A percentile compares a stretch with the other conserved stretches of the same genome.
These are phyloP conservation scores for Penicillium dipodomyicola DNA, from an alignment of 495 filamentous ascomycete genomes.

Conservation along the genomic window DNA sequence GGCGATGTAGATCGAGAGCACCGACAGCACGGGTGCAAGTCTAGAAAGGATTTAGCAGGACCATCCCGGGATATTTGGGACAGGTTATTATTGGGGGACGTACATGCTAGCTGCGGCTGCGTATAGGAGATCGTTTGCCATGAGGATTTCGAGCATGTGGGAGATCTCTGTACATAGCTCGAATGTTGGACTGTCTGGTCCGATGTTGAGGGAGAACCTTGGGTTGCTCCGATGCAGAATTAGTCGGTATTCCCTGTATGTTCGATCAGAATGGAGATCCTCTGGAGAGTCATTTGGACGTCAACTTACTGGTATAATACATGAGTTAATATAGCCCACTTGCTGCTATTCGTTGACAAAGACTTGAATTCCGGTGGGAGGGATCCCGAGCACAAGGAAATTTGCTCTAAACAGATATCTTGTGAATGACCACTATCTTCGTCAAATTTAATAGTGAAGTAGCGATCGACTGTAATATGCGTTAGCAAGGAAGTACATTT, in stretches of 20 bases:
- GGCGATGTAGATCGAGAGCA: slow-evolving; percentile 21
- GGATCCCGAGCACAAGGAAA: slow-evolving; percentile 8
- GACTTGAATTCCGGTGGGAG: slow-evolving; percentile 4
- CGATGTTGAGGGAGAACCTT: slow-evolving; percentile 9
- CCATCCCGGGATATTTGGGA: background rate
- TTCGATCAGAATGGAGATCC: background rate
- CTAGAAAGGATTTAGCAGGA: slow-evolving; percentile 8
- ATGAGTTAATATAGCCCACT: slow-evolving; percentile 15
- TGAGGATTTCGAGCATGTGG: slow-evolving; percentile 10
- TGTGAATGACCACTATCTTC: slow-evolving; percentile 11
- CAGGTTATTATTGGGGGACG: background rate
- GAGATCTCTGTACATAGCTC: slow-evolving; percentile 15
- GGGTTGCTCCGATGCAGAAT: slow-evolving; percentile 16
- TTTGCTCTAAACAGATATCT: slow-evolving; percentile 16
- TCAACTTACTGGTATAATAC: slow-evolving; percentile 13
- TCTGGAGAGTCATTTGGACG: background rate
- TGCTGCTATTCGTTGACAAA: slow-evolving; percentile 6
- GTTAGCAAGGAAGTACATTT: background rate
- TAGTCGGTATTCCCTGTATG: slow-evolving; percentile 12
- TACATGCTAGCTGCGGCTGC: slow-evolving; percentile 13
- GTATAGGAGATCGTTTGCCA: slow-evolving; percentile 10
- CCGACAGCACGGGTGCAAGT: slow-evolving; percentile 16
- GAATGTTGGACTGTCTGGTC: slow-evolving; percentile 10
- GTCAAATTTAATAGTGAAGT: slow-evolving; percentile 15
- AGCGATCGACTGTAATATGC: slow-evolving; percentile 9